Conservation (phyloP, 495 filamentous ascomycete species). For the Penicillium herquei region DNA sequence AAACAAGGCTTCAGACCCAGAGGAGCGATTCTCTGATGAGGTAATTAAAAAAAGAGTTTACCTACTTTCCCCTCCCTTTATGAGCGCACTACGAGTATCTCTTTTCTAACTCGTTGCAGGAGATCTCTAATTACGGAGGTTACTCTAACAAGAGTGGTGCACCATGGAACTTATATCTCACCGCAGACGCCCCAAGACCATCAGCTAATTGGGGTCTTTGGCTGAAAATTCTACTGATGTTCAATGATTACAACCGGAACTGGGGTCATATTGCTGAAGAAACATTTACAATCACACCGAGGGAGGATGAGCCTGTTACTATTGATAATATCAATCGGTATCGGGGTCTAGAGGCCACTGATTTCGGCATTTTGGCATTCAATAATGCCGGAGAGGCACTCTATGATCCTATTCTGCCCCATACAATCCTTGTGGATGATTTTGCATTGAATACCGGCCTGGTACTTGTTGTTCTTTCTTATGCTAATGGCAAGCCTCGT, state of each 20-base stretch:
- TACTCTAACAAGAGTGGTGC: background rate
- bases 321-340: constrained; percentile 1
- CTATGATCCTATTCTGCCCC: background rate
- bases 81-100: background rate
- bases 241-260: background rate
- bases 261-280: background rate
- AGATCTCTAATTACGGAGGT: background rate
- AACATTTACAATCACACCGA: background rate
- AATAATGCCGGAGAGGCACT: background rate
- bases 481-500: background rate
- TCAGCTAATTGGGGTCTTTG: background rate
- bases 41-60: background rate
- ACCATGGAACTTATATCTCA: background rate
- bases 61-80: too few relatives aligned
- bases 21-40: background rate
- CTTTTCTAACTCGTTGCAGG: background rate
- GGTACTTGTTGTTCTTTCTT: background rate
- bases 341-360: background rate
- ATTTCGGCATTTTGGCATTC: background rate
- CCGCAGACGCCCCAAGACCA: background rate
- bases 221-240: constrained; percentile 1
- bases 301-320: background rate
- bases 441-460: background rate
- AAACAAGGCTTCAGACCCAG: background rate
- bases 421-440: background rate